Evolutionary conservation across 495 filamentous ascomycete species (phyloP).

Genomic region (Wilcoxina mikolae): DNA sequence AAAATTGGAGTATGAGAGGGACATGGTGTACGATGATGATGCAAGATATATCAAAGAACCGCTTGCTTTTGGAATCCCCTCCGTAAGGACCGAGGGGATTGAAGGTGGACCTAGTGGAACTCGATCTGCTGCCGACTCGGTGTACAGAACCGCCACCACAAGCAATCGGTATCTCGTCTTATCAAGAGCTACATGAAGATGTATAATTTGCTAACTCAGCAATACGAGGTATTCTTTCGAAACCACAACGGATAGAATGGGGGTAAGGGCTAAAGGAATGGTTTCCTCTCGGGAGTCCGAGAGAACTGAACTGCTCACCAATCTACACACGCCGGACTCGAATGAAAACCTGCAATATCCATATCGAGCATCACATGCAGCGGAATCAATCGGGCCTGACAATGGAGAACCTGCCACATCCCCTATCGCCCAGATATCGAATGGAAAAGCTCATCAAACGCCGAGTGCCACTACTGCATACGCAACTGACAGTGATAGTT

Average conservation of each 20-base stretch:
- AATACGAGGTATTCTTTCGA: conserved; percentile 2
- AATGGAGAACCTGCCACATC: too few relatives aligned
- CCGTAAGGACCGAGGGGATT: background rate
- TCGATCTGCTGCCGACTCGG: background rate
- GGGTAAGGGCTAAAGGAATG: background rate
- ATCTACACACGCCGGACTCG: background rate
- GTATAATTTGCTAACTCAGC: background rate
- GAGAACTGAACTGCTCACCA: background rate
- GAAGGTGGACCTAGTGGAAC: background rate
- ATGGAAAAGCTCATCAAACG: too few relatives aligned
- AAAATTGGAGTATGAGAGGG: conserved; percentile 1
- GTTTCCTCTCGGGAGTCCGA: background rate
- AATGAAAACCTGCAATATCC: background rate
- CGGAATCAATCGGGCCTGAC: too few relatives aligned
- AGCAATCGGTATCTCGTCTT: background rate
- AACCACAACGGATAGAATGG: conserved; percentile 5
- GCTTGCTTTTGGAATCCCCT: background rate
- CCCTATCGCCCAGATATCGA: too few relatives aligned
- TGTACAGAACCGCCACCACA: background rate
- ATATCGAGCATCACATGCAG: too few relatives aligned
- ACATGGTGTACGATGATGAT: background rate
- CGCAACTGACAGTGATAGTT: background rate
- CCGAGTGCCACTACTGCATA: background rate
- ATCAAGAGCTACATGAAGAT: too few relatives aligned
- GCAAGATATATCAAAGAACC: background rate